A percentile compares a stretch with the other conserved stretches of the same genome.
Conservation (phyloP, 164 flowering plant genomes). For the Piper betle region DNA sequence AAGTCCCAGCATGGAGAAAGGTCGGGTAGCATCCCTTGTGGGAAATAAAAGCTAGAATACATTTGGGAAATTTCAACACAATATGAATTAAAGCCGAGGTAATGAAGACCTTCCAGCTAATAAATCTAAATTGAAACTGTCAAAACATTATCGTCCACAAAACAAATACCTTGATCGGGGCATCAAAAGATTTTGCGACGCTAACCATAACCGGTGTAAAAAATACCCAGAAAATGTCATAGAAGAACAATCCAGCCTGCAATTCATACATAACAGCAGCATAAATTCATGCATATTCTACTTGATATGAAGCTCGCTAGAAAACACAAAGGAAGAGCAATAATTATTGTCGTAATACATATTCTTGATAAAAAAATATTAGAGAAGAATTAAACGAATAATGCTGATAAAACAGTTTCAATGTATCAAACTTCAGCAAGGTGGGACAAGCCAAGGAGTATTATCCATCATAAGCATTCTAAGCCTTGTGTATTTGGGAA, state of each 20-base stretch:
- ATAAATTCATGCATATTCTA: too few species aligned
- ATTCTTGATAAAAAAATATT: too few species aligned
- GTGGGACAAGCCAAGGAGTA: too few species aligned
- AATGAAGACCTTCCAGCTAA: background rate
- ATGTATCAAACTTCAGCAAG: too few species aligned
- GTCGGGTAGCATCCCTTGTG: slow-evolving; percentile 62
- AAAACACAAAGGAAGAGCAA: too few species aligned
- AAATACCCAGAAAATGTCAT: slow-evolving; percentile 99
- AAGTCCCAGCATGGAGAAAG: slow-evolving; percentile 96
- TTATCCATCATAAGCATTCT: too few species aligned
- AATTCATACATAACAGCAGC: slow-evolving; percentile 3
- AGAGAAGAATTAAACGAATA: too few species aligned
- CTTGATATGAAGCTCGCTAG: too few species aligned
- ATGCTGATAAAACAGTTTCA: too few species aligned
- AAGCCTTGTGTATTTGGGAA: too few species aligned
- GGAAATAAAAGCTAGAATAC: slow-evolving; percentile 70
- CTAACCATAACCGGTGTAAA: slow-evolving; percentile 99
- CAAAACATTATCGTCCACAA: background rate
- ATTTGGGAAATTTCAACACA: background rate
- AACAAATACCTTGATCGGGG: slow-evolving; percentile 84
- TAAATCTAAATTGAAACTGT: background rate
- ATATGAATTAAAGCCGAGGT: background rate
- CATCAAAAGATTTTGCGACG: slow-evolving; percentile 99
- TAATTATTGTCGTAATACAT: too few species aligned
- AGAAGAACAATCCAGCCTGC: slow-evolving; percentile 93